Percentiles rank a stretch among this genome's conserved stretches.
These are phyloP conservation scores for Trypanosomatidae sp. DNA, from an alignment of 208 protist genomes.

Conservation along the genomic window DNA sequence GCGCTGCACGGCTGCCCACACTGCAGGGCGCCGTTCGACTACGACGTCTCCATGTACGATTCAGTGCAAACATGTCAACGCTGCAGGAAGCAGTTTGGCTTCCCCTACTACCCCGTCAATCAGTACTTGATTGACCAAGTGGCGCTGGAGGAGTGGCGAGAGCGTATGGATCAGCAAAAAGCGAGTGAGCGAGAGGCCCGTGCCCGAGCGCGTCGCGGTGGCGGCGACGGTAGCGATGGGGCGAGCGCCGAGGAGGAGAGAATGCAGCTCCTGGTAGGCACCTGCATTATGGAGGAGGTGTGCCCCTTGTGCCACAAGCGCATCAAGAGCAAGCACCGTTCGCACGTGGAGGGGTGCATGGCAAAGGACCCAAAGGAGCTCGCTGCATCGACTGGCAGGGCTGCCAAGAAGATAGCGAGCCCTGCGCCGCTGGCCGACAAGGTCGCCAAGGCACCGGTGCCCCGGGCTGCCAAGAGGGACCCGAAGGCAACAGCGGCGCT, in stretches of 20 bases:
- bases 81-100: constrained; percentile 73
- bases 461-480: constrained; percentile 1
- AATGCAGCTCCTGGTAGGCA: constrained; percentile 45
- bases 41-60: constrained; percentile 83
- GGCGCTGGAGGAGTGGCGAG: constrained; percentile 61
- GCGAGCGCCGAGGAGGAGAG: constrained; percentile 31
- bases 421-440: not conserved
- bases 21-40: constrained; percentile 69
- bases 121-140: constrained; percentile 70
- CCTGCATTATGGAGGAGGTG: constrained; percentile 66
- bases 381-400: not conserved
- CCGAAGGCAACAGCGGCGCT: constrained; percentile 5
- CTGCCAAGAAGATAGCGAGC: not conserved
- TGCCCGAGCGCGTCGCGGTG: constrained; percentile 25
- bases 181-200: constrained; percentile 48
- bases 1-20: constrained; percentile 84
- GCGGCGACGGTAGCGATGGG: constrained; percentile 4
- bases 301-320: constrained; percentile 67
- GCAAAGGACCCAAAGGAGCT: constrained; percentile 12
- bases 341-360: constrained; percentile 61
- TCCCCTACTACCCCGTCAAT: constrained; percentile 84
- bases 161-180: constrained; percentile 36
- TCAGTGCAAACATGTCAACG: constrained; percentile 36
- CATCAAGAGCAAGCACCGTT: constrained; percentile 47
- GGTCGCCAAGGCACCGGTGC: not conserved